phyloP scores from a whole-genome alignment of 441 rosid genomes.

The Euphorbia schlechtendalii region DNA sequence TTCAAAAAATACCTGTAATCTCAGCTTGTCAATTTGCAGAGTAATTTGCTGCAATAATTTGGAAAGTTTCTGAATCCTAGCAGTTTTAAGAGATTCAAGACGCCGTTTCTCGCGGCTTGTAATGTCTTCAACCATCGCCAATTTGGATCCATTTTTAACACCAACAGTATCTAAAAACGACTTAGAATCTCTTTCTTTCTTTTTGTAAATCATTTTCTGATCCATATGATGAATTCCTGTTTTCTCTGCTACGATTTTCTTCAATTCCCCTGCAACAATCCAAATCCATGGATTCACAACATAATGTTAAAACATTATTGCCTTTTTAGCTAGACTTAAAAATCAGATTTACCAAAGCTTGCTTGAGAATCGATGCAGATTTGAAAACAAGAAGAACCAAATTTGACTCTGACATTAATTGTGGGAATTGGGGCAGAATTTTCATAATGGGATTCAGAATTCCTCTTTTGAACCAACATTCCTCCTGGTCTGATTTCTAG shows the following conservation, averaged over 20 bases:
- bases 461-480: constrained; percentile 87
- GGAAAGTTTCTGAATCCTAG: constrained; percentile 62
- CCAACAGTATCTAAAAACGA: constrained; percentile 66
- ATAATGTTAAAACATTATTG: neutral
- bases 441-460: constrained; percentile 45
- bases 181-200: constrained; percentile 85
- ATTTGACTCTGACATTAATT: constrained; percentile 75
- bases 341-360: constrained; percentile 54
- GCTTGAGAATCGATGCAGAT: constrained; percentile 70
- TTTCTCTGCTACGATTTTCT: constrained; percentile 69
- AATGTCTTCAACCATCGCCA: constrained; percentile 67
- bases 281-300: neutral
- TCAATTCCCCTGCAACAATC: constrained; percentile 67
- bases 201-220: constrained; percentile 79
- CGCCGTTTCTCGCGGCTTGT: constrained; percentile 67
- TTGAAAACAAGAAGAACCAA: constrained; percentile 62
- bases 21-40: constrained; percentile 66
- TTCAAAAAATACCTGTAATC: constrained; percentile 34
- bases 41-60: constrained; percentile 65
- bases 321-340: too few relatives aligned
- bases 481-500: constrained; percentile 97
- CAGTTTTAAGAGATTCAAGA: constrained; percentile 66
- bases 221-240: constrained; percentile 85
- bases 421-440: constrained; percentile 51
- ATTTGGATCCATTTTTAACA: constrained; percentile 80